Conservation (phyloP, 2,329 filamentous ascomycete species). For the Beauveria rudraprayagi region DNA sequence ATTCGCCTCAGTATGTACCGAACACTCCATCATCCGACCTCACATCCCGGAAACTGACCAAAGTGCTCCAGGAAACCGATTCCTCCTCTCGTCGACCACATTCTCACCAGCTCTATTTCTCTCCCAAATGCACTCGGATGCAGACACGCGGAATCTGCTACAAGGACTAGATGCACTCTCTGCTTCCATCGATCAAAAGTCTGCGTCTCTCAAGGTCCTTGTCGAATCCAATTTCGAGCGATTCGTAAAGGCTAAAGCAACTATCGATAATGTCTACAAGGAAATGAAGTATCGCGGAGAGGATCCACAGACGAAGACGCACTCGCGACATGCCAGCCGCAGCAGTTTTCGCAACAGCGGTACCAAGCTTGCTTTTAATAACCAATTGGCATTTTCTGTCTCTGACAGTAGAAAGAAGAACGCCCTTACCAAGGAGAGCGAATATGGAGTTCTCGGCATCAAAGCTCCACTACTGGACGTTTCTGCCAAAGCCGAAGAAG, state of each 20-base stretch:
- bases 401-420: constrained; percentile 70
- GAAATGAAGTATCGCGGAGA: constrained; percentile 79
- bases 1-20: constrained; percentile 56
- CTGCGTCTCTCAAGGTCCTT: constrained; percentile 87
- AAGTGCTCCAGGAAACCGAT: constrained; percentile 64
- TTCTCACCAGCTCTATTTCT: constrained; percentile 91
- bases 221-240: constrained; percentile 98
- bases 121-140: constrained; percentile 81
- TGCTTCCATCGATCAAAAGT: constrained; percentile 93
- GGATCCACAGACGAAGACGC: constrained; percentile 40
- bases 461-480: constrained; percentile 82
- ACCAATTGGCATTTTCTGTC: constrained; percentile 28
- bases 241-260: constrained; percentile 94
- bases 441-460: constrained; percentile 82
- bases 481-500: constrained; percentile 88
- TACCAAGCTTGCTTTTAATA: constrained; percentile 28
- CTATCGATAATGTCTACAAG: constrained; percentile 96
- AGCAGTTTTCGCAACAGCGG: constrained; percentile 52
- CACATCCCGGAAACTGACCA: neutral
- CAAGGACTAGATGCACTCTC: constrained; percentile 79
- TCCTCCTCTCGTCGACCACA: constrained; percentile 88
- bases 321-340: constrained; percentile 61
- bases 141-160: constrained; percentile 73
- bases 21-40: neutral
- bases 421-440: constrained; percentile 83